Evolutionary conservation across 768 basidiomycete genomes (phyloP), one percentile per base, ranked within the genome.

Genomic region (Auricularia sp.): DNA sequence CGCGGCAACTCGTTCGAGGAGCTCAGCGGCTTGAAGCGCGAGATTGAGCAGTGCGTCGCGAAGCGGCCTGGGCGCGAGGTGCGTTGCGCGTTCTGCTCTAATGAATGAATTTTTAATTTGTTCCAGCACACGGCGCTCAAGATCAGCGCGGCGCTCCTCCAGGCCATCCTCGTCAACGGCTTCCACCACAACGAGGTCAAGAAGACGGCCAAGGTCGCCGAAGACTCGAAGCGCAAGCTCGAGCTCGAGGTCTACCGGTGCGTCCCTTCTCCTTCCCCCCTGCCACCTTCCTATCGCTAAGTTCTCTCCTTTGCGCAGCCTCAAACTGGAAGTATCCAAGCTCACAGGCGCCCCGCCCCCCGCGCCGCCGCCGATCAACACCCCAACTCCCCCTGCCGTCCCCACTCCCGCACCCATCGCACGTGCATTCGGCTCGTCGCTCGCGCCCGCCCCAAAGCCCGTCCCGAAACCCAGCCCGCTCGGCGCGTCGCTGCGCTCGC

Each of bases 1-100:
- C 89, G 89, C 84, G 91, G 89, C 81, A 90, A 88, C 77, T 90
- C 89, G 47, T 90, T 92, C 66, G 90, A 92, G 74, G 90, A 92
- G 77, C 88, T 92, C 62, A 83, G 85, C 62, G 77, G 81, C 65
- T 82, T 92, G 68, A 88, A 90, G 76, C 83, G 85, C 71, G 90
- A 92, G 77, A 81, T 92, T 67, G 83, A 89, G 73, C 83, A 85
- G 67, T 92, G 89, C 89, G 75, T 92, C 68, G 85, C 84, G 73
- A 69, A 63, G 18, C 67, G 63, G 11, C 65, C 74, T 71, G 82
- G 85, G 69, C 85, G 86, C 66, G 84, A 86, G 77, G 90, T 89
- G 70, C 70, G 83, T 80, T 64, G 65, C 64, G 36, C 73, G 65
- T 69, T 56, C 63, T 62, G 37, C 54, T 61, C 37, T 33, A n/a